Conservation (phyloP, 1,139 yeast genomes). For the Candida labiduridarum region DNA sequence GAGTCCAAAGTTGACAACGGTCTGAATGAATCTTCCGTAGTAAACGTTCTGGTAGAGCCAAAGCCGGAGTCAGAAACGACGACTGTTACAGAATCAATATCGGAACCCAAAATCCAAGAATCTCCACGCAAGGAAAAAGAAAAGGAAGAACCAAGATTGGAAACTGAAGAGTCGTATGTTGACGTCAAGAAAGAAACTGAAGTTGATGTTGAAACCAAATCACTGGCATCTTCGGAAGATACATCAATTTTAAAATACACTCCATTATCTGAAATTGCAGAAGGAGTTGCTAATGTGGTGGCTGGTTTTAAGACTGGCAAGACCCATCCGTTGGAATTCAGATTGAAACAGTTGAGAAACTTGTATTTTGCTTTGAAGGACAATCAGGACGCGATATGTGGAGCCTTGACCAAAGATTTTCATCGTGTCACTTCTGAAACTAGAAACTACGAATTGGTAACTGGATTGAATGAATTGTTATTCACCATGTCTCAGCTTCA, state of each 20-base stretch:
- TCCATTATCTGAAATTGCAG: slow-evolving; percentile 52
- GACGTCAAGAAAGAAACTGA: slow-evolving; percentile 3
- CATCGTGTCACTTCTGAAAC: slow-evolving; percentile 66
- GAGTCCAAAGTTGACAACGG: not conserved
- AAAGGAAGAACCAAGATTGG: not conserved
- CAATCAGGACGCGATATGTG: slow-evolving; percentile 55
- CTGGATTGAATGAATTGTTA: slow-evolving; percentile 54
- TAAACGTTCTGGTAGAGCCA: not conserved
- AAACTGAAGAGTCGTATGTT: not conserved
- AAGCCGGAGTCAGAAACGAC: not conserved
- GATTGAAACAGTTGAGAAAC: slow-evolving; percentile 67
- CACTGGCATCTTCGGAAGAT: not conserved
- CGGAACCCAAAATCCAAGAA: not conserved
- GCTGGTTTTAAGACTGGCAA: slow-evolving; percentile 51
- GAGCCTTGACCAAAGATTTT: slow-evolving; percentile 68
- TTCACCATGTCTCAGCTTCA: slow-evolving; percentile 61
- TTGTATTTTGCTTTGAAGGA: slow-evolving; percentile 68
- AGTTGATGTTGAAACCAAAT: not conserved
- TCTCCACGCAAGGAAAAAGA: not conserved
- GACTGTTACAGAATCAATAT: not conserved
- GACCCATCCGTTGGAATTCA: slow-evolving; percentile 55
- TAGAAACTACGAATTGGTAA: slow-evolving; percentile 53
- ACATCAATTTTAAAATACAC: slow-evolving; percentile 31
- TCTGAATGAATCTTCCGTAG: not conserved
- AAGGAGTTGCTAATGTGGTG: slow-evolving; percentile 44